A percentile compares a stretch with the other conserved stretches of the same genome.
These are phyloP conservation scores for Fusarium temperatum DNA, from an alignment of 2,329 filamentous ascomycete species.

Conservation along the genomic window DNA sequence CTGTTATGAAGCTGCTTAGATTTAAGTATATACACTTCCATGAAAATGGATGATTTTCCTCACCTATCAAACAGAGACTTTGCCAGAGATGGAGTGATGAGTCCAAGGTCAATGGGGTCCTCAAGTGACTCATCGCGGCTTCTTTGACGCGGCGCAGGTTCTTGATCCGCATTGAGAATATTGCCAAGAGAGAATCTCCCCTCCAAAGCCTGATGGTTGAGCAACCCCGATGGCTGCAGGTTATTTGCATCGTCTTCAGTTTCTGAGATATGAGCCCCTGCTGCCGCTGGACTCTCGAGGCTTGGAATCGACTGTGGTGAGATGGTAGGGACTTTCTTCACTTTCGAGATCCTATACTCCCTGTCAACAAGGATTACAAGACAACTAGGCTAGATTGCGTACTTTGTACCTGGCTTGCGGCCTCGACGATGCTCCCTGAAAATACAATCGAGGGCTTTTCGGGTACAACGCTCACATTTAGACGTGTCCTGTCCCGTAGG, in stretches of 20 bases:
- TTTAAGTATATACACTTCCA: background rate
- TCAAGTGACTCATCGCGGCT: background rate
- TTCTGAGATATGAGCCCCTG: background rate
- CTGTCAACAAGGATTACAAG: accelerated
- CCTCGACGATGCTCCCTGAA: background rate
- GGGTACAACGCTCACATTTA: background rate
- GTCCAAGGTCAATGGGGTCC: background rate
- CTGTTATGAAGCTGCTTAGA: background rate
- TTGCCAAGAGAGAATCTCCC: background rate
- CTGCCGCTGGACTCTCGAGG: background rate
- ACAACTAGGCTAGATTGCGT: background rate
- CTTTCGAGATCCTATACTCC: background rate
- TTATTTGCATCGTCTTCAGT: background rate
- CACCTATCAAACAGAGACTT: background rate
- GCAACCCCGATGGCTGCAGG: background rate
- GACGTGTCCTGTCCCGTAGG: background rate
- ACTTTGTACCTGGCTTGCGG: background rate
- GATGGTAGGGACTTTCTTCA: background rate
- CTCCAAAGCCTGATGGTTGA: background rate
- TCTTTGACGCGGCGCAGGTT: background rate
- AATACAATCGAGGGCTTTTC: background rate
- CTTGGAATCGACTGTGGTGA: background rate
- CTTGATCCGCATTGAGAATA: background rate
- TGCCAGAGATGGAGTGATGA: background rate
- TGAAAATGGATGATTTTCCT: accelerated